Conservation (phyloP, 768 basidiomycete species). For the Neoboletus brunneissimus region DNA sequence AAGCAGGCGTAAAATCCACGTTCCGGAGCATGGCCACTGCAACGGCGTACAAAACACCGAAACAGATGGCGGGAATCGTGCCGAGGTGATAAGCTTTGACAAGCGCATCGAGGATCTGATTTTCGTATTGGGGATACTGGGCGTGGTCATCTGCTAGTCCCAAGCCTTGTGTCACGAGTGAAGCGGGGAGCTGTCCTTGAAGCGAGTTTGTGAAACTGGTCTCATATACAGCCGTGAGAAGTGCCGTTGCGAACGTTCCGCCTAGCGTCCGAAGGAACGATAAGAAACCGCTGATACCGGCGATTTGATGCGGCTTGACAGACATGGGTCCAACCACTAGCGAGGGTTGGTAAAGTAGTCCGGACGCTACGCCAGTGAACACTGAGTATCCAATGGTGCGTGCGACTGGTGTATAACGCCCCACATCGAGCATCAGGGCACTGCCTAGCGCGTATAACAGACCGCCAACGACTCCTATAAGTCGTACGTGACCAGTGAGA, state of each 20-base stretch:
- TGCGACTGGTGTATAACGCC: conserved; percentile 26
- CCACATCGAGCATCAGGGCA: conserved; percentile 33
- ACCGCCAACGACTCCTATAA: conserved; percentile 31
- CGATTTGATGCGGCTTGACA: conserved; percentile 32
- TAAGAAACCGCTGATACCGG: conserved; percentile 36
- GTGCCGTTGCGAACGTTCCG: conserved; percentile 36
- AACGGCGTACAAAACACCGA: conserved; percentile 31
- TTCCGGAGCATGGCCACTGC: conserved; percentile 31
- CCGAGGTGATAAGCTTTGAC: conserved; percentile 35
- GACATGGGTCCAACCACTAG: conserved; percentile 37
- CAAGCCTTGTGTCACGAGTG: conserved; percentile 31
- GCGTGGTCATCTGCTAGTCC: conserved; percentile 31
- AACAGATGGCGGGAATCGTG: conserved; percentile 33
- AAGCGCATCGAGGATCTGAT: conserved; percentile 31
- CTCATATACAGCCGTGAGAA: conserved; percentile 34
- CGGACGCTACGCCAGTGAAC: conserved; percentile 32
- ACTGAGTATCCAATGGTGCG: conserved; percentile 32
- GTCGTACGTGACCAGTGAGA: conserved; percentile 31
- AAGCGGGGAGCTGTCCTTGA: conserved; percentile 25
- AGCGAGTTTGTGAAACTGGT: conserved; percentile 33
- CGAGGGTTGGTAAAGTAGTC: conserved; percentile 35
- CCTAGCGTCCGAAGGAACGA: conserved; percentile 36
- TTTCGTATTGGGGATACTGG: conserved; percentile 33
- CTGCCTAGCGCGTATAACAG: conserved; percentile 34
- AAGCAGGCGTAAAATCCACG: conserved; percentile 33